Evolutionary conservation across 1,284 basidiomycete species (phyloP).

Genomic region (Ceratobasidium sp.): DNA sequence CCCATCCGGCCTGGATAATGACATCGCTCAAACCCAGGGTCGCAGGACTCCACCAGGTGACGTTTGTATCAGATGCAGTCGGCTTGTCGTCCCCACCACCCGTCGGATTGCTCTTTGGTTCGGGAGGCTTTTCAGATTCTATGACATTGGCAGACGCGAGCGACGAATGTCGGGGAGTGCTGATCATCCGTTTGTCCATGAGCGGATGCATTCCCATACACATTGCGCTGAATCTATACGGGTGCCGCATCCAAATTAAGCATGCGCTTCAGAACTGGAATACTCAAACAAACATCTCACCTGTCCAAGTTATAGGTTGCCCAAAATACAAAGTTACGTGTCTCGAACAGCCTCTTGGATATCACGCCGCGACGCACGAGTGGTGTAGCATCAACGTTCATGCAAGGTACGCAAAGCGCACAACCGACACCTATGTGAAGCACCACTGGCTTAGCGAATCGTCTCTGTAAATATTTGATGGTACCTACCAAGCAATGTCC

Average conservation of each 20-base stretch:
- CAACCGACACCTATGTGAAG: constrained; percentile 8
- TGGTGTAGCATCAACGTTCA: constrained; percentile 35
- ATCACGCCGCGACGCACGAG: constrained; percentile 20
- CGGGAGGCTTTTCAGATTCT: neutral
- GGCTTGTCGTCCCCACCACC: neutral
- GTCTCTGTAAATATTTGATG: neutral
- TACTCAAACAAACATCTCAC: no score
- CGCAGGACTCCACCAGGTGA: constrained; percentile 18
- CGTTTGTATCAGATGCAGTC: neutral
- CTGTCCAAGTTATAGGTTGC: constrained; percentile 24
- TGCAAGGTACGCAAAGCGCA: constrained; percentile 19
- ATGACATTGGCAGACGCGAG: neutral
- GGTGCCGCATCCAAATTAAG: no score
- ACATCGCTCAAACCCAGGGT: constrained; percentile 30
- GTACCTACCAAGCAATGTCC: constrained; percentile 23
- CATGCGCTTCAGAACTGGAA: no score
- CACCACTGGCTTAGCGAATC: neutral
- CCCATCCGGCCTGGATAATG: constrained; percentile 28
- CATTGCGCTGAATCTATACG: constrained; percentile 8
- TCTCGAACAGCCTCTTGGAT: constrained; percentile 33
- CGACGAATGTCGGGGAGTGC: constrained; percentile 31
- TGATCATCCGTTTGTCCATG: constrained; percentile 31
- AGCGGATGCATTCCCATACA: constrained; percentile 36
- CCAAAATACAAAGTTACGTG: constrained; percentile 37
- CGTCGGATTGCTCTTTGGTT: no score